Base-by-base conservation (phyloP, 1,284 basidiomycete genomes). In the Naganishia albida region DNA sequence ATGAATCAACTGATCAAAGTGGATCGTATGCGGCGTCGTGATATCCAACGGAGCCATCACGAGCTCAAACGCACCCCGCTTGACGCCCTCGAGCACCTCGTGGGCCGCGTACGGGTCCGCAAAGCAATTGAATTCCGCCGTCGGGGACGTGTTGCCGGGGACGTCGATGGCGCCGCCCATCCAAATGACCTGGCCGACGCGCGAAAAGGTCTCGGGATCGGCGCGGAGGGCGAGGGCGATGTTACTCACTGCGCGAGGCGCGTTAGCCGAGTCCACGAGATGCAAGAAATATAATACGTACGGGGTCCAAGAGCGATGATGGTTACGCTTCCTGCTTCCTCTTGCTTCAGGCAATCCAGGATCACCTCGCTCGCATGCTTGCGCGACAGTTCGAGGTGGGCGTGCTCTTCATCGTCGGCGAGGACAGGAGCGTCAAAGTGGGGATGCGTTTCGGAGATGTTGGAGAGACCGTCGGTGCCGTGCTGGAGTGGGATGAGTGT, bases 141-240 rank as follows among this genome's bases (percentile, higher is more conserved):
- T 83, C 3, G 91, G 85, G 16, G 83, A 87, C 0, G 88, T 91
- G 74, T 98, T 98, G 2, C 94, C 94, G 0, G 93, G 92, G 20
- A 91, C 90, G 70, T 97, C 93, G 34, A 98, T 79, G 1, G 91
- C 88, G n/a, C 93, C 94, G n/a, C 94, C 95, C 93, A 98, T 98
- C 75, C 87, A 88, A 20, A 94, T 81, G 28, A 98, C 82, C 15
- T 86, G 83, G 39, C 84, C 85, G 1, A 87, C 81, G 13, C 82
- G 81, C 18, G 87, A 77, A 64, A 84, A 82, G 1, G 85, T 80
- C 38, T 81, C 76, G 1, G 84, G 83, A 71, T 90, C 84, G 55
- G 83, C 75, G 12, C 83, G 83, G 75, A 89, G 81, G 54, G 90
- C 83, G 44, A 82, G 80, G 1, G 92, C 91, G 28, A 98, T 81